A percentile compares a stretch with the other conserved stretches of the same genome.
These are phyloP conservation scores for Plasmodium reichenowi DNA, from an alignment of 169 alveolate species.

Conservation along the genomic window DNA sequence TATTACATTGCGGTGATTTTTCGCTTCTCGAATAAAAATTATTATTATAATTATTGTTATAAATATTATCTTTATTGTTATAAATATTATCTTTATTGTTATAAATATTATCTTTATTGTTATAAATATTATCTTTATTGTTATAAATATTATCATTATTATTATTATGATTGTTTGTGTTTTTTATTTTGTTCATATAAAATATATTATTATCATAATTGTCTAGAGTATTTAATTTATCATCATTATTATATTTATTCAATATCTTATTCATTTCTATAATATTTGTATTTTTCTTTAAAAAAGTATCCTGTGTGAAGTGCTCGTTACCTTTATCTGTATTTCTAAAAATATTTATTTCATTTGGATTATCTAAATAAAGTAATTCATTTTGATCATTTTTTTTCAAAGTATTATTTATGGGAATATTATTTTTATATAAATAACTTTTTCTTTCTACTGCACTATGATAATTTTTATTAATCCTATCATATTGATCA, in stretches of 20 bases:
- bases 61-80: no score
- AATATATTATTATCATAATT: neutral
- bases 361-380: neutral
- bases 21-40: no score
- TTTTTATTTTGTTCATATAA: no score
- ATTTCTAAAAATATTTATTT: neutral
- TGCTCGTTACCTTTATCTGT: neutral
- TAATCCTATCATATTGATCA: no score
- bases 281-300: neutral
- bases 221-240: neutral
- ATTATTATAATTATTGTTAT: no score
- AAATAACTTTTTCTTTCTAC: neutral
- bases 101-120: no score
- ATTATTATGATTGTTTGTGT: no score
- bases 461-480: no score
- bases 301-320: neutral
- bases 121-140: no score
- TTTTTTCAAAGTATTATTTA: neutral
- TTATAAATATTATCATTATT: no score
- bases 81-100: no score
- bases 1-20: no score
- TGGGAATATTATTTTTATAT: neutral
- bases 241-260: neutral
- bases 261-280: slow-evolving; percentile 5
- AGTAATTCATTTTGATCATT: neutral